Evolutionary conservation across 768 basidiomycete genomes (phyloP).

Genomic region (Leucogyrophana mollusca): DNA sequence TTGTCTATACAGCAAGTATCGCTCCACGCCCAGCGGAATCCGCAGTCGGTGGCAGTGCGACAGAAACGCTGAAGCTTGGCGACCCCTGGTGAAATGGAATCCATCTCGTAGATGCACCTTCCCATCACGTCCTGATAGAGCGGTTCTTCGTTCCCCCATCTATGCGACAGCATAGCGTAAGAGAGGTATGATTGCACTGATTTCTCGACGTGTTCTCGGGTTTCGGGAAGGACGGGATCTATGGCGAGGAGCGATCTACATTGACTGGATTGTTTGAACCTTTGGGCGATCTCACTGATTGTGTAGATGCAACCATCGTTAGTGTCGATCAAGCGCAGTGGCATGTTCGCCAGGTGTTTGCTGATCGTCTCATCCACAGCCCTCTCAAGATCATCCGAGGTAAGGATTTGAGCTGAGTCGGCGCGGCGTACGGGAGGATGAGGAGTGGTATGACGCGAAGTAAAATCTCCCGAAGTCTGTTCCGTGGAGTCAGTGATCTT

Average conservation of each 20-base stretch:
- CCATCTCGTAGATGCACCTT: slow-evolving; percentile 8
- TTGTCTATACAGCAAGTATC: too few species aligned
- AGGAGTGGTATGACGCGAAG: too few species aligned
- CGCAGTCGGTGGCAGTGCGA: too few species aligned
- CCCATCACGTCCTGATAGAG: slow-evolving; percentile 16
- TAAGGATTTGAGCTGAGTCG: neutral
- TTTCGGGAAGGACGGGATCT: slow-evolving; percentile 4
- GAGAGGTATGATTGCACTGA: too few species aligned
- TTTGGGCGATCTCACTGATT: slow-evolving; percentile 12
- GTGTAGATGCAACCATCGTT: slow-evolving; percentile 18
- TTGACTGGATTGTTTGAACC: slow-evolving; percentile 14
- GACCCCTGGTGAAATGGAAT: slow-evolving; percentile 11
- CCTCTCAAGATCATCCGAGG: too few species aligned
- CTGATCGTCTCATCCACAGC: slow-evolving; percentile 16
- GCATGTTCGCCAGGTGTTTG: slow-evolving; percentile 18
- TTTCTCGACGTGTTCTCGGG: too few species aligned
- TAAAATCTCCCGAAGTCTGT: neutral
- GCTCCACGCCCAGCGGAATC: too few species aligned
- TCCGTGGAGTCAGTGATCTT: neutral
- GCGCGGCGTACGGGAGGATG: too few species aligned
- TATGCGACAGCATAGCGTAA: slow-evolving; percentile 26
- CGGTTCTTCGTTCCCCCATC: slow-evolving; percentile 20
- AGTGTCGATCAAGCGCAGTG: slow-evolving; percentile 20
- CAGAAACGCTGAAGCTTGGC: too few species aligned
- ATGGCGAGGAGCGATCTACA: slow-evolving; percentile 12